Evolutionary conservation across 2,329 filamentous ascomycete genomes (phyloP).

Genomic region (Tothia fuscella): DNA sequence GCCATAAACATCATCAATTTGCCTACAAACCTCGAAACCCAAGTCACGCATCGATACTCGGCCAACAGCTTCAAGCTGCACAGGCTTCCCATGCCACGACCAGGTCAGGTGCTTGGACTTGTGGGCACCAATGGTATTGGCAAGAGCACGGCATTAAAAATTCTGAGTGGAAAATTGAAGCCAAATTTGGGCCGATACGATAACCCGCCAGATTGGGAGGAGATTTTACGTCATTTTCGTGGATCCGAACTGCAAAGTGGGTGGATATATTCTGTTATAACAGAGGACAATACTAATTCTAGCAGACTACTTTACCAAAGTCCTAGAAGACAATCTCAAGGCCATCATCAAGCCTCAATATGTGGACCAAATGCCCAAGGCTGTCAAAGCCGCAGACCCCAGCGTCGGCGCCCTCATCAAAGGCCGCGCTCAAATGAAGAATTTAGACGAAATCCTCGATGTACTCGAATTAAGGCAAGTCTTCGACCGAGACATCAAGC

Average conservation of each 20-base stretch:
- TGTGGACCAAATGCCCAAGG: conserved; percentile 93
- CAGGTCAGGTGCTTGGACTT: conserved; percentile 87
- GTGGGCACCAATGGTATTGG: conserved; percentile 99
- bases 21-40: conserved; percentile 95
- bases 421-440: conserved; percentile 62
- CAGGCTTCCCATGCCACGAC: conserved; percentile 86
- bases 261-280: conserved; percentile 23
- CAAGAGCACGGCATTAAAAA: conserved; percentile 99
- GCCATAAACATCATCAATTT: conserved; percentile 99
- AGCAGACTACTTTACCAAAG: conserved; percentile 93
- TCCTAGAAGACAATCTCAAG: conserved; percentile 93
- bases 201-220: conserved; percentile 97
- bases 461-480: conserved; percentile 73
- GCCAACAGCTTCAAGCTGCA: conserved; percentile 99
- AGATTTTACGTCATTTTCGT: conserved; percentile 96
- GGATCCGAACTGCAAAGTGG: conserved; percentile 93
- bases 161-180: conserved; percentile 96
- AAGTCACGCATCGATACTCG: conserved; percentile 96
- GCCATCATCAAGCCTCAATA: conserved; percentile 98
- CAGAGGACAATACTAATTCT: not conserved
- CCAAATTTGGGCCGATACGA: conserved; percentile 91
- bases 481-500: conserved; percentile 77
- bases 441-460: conserved; percentile 71
- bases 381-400: conserved; percentile 71
- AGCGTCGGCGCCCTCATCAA: conserved; percentile 69